Evolutionary conservation across 78 protist species (phyloP), one percentile per base, ranked within the genome.

Genomic region (Dictyostelium citrinum): DNA sequence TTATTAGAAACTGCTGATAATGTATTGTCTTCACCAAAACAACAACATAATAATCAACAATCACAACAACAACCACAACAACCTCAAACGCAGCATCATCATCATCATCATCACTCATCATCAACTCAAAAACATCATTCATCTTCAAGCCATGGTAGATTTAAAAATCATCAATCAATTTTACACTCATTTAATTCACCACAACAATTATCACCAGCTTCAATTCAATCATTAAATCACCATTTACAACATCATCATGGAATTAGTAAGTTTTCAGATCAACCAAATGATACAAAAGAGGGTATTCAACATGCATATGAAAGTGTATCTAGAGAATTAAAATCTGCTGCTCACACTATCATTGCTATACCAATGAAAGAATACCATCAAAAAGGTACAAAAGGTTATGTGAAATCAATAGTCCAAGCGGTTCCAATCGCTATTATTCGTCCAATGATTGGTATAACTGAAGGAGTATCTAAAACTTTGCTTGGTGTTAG

Each of bases 241-340:
- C n/a, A 45, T 9, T 31, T 29, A 9, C 82, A 84, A n/a, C 74
- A 49, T 3, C 82, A 78, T 22, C 27, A 41, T 17, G 68, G 49
- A 31, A 17, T 37, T 46, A 83, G 91, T 45, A 90, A 90, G 33
- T 90, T 90, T 33, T 82, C 95, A 7, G 95, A 82, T 81, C 95
- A 90, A 82, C 95, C 95, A 41, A 43, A 17, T 9, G 82, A 74
- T 14, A 82, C 84, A 0, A 83, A 51, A 77, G 95, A 90, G 24
- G 95, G 95, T 46, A 82, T 90, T 11, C 95, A 82, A 61, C 91
- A 90, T 58, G 90, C 90, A 39, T 90, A 90, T 81, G 91, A 82
- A 60, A 71, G 83, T 31, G 90, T 90, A 10, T 83, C 95, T 4
- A 58, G 95, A 43, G 95, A 82, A 41, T 58, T 81, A 17, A 90